Percentiles rank a stretch among this genome's conserved stretches.
These are phyloP conservation scores for Tricholoma flavovirens DNA, from an alignment of 768 basidiomycete species.

Conservation along the genomic window DNA sequence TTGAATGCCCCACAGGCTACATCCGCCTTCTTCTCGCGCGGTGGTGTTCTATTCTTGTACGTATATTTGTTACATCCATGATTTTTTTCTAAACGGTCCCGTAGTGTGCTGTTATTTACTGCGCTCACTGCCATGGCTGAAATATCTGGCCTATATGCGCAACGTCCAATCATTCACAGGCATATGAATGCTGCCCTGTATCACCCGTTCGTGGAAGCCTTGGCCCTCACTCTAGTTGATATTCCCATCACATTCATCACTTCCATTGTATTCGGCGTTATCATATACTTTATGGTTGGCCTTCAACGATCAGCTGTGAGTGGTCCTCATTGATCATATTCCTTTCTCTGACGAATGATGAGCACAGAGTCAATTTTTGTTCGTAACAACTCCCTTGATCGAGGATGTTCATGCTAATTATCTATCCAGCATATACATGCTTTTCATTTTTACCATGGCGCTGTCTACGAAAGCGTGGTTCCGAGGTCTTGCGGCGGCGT, in stretches of 20 bases:
- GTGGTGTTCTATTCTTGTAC: constrained; percentile 76
- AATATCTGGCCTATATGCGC: constrained; percentile 41
- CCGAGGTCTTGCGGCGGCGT: constrained; percentile 56
- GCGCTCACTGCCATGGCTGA: constrained; percentile 14
- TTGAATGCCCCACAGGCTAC: constrained; percentile 49
- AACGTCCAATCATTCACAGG: constrained; percentile 54
- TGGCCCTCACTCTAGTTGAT: no score
- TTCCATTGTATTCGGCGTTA: constrained; percentile 37
- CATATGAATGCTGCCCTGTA: constrained; percentile 59
- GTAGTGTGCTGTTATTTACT: constrained; percentile 9
- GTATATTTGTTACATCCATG: constrained; percentile 14
- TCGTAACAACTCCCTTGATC: constrained; percentile 20
- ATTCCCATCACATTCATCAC: no score
- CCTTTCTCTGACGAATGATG: not conserved
- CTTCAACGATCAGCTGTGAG: no score
- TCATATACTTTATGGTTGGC: constrained; percentile 66
- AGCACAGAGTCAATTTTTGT: constrained; percentile 59
- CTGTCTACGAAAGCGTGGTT: constrained; percentile 74
- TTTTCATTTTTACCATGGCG: constrained; percentile 52
- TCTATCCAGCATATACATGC: constrained; percentile 44
- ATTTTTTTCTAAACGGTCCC: not conserved
- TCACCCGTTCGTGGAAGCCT: constrained; percentile 18
- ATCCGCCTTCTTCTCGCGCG: constrained; percentile 63
- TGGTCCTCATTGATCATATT: not conserved
- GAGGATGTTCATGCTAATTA: not conserved